Base-by-base conservation (phyloP, 768 basidiomycete species). In the Rhodotorula graminis region DNA sequence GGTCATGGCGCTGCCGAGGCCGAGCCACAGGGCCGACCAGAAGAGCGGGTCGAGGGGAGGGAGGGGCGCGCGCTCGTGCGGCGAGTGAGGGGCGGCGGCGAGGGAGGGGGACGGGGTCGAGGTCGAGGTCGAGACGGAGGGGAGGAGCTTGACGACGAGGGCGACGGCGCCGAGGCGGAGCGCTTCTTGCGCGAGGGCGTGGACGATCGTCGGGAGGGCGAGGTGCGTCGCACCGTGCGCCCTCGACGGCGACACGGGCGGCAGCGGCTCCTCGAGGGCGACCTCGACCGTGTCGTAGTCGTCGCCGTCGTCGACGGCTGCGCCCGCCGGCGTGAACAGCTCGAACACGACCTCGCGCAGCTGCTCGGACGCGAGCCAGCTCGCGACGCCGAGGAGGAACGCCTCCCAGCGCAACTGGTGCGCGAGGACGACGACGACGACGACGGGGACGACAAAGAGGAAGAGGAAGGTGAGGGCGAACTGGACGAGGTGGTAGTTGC, bases 11-110 rank as follows among this genome's bases (percentile, higher is more conserved):
- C 73, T 76, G 8, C 77, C 75, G 23, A 78, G 67, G 10, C 73
- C 69, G 65, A 78, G 61, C 67, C 66, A 73, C 49, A 78, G 67
- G 3, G 72, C 77, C n/a, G 68, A 73, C 64, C 72, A 78, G 71
- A 78, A 76, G 47, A 76, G 71, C 11, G 73, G 69, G 64, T 76
- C 67, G 73, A 76, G 65, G 29, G 77, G 69, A 18, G 73, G 66
- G 44, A 74, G 67, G 65, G 40, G 65, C 0, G 71, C 66, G 29
- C 31, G 40, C 7, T n/a, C 37, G 29, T 16, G 33, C 33, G 56
- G 56, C 21, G 58, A 23, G 14, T 31, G 18, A 16, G n/a, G 33
- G 44, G 4, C 8, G 12, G 33, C 25, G 59, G 44, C 16, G 44
- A 27, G 16, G n/a, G 50, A 27, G 15, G 46, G 29, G 25, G 15